phyloP scores from a whole-genome alignment of 352 stramenopile genomes.

The Globisporangium okanoganense region DNA sequence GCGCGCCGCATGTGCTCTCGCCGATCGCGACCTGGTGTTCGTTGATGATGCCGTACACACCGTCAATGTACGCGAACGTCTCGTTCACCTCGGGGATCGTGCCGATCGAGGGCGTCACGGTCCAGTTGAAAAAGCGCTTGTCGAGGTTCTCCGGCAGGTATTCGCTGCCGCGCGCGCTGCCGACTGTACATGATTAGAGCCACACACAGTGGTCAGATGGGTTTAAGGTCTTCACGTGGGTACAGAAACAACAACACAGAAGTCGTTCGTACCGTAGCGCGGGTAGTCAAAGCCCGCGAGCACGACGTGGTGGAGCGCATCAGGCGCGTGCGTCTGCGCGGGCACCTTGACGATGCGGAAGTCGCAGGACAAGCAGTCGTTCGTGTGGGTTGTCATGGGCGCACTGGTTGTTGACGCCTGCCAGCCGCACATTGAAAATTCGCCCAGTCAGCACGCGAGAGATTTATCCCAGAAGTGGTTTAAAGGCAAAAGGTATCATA shows the following conservation, averaged over 20 bases:
- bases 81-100: slow-evolving; percentile 57
- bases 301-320: slow-evolving; percentile 48
- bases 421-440: neutral
- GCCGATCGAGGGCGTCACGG: slow-evolving; percentile 48
- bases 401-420: slow-evolving; percentile 57
- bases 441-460: neutral
- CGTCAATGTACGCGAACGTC: slow-evolving; percentile 80
- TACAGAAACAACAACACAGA: neutral
- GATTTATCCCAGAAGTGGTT: neutral
- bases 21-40: slow-evolving; percentile 79
- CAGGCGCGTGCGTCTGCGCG: slow-evolving; percentile 37
- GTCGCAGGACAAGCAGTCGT: slow-evolving; percentile 80
- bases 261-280: slow-evolving; percentile 49
- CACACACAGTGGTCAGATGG: neutral
- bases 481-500: slow-evolving; percentile 12
- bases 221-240: neutral
- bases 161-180: slow-evolving; percentile 45
- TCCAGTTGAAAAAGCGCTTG: slow-evolving; percentile 68
- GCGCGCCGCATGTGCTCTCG: slow-evolving; percentile 74
- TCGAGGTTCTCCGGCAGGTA: slow-evolving; percentile 68
- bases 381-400: slow-evolving; percentile 82
- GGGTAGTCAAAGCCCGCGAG: slow-evolving; percentile 62
- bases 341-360: slow-evolving; percentile 82
- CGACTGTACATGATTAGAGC: slow-evolving; percentile 31
- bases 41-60: slow-evolving; percentile 81